A percentile compares a stretch with the other conserved stretches of the same genome.
These are phyloP conservation scores for Phytophthora fragariae DNA, from an alignment of 352 stramenopile species.

Conservation along the genomic window DNA sequence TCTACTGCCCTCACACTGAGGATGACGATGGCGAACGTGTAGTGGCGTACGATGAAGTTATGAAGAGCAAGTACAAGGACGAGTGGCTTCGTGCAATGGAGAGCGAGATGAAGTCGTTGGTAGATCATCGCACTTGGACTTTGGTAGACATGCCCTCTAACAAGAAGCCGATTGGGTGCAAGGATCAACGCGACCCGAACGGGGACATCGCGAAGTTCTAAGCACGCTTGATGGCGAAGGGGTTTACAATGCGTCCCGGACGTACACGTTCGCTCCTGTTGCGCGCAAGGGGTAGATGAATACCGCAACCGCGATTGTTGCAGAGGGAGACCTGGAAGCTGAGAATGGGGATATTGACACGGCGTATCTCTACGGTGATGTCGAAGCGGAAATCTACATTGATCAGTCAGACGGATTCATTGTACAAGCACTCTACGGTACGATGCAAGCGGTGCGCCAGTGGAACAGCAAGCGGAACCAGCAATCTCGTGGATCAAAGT, in stretches of 20 bases:
- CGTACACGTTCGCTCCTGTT: too few species aligned
- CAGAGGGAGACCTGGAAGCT: conserved; percentile 10
- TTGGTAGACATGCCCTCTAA: too few species aligned
- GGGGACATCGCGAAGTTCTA: too few species aligned
- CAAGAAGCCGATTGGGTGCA: too few species aligned
- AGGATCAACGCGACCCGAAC: too few species aligned
- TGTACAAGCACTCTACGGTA: conserved; percentile 8
- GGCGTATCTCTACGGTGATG: conserved; percentile 33
- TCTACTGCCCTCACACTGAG: not conserved
- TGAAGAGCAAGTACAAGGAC: not conserved
- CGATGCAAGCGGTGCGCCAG: conserved; percentile 8
- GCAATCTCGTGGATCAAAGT: conserved; percentile 6
- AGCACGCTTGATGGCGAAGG: too few species aligned
- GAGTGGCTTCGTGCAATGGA: too few species aligned
- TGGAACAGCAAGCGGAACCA: conserved; percentile 12
- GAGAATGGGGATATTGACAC: conserved; percentile 37
- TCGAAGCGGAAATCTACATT: conserved; percentile 39
- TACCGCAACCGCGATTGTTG: not conserved
- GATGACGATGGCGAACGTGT: not conserved
- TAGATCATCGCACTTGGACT: too few species aligned
- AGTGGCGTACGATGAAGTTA: not conserved
- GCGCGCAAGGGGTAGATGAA: not conserved
- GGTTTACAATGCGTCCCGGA: too few species aligned
- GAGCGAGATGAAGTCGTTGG: too few species aligned
- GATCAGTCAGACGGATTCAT: conserved; percentile 20